Evolutionary conservation across 495 filamentous ascomycete genomes (phyloP), one percentile per base, ranked within the genome.

Genomic region (Pyrenopolyporus hunteri): DNA sequence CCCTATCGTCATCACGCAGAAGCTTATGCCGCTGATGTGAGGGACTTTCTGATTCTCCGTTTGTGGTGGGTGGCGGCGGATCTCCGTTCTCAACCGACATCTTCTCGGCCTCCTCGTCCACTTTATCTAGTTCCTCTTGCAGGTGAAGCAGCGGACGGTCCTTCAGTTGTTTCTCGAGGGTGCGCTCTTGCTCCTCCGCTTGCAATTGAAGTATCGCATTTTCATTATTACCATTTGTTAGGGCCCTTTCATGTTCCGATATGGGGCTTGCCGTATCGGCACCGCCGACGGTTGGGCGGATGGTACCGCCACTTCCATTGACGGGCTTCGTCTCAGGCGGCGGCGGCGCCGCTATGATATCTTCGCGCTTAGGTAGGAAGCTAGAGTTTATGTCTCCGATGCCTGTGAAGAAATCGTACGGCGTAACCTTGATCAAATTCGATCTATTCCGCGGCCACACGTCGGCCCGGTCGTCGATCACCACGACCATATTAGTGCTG

Each of bases 311-410:
- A 9, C 64, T 64, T 14, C 62, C 56, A 33, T 48, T 65, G 3
- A 63, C 49, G 17, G 55, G 64, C 35, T 61, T 62, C 39, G 58
- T 48, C 37, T 66, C 53, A 22, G 59, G 59, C 10, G 40, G 59
- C 1, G 58, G 59, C 8, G 75, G 60, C 28, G 76, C 59, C 0
- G 77, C 62, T 44, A 83, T 82, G 17, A 93, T 73, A 45, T 93
- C 92, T 62, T 91, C 86, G 44, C 90, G 86, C 70, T 96, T 94
- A 0, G 94, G 95, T 48, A 99, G 72, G 72, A 98, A 98, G 65
- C 90, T 96, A 2, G 94, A 95, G 77, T 99, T 99, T 78, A 99
- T 99, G 73, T 99, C 94, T 40, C 94, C 94, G 66, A 97, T 97
- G 19, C 95, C 95, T 23, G 93, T 89, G 71, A 98, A 98, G 72